A percentile compares a stretch with the other conserved stretches of the same genome.
Evolutionary conservation across 2,329 filamentous ascomycete genomes (phyloP).

Genomic region (Pseudogymnoascus sp.): DNA sequence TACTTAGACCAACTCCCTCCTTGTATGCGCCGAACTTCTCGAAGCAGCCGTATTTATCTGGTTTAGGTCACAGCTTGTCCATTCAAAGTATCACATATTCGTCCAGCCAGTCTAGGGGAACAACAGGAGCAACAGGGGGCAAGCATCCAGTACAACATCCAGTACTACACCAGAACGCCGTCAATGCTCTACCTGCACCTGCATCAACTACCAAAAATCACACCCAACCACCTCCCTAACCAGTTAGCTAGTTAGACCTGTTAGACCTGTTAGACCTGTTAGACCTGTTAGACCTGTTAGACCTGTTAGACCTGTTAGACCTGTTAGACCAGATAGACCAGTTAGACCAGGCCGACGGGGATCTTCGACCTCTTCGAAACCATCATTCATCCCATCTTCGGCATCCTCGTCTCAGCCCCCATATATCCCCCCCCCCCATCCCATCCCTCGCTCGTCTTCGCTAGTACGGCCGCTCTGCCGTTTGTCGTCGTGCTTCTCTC

Average conservation of each 20-base stretch:
- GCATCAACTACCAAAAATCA: background rate
- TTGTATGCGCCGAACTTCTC: constrained; percentile 5
- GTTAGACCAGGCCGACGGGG: background rate
- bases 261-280: background rate
- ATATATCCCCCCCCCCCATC: background rate
- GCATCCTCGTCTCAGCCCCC: constrained; percentile 6
- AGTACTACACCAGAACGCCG: background rate
- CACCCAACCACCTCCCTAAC: background rate
- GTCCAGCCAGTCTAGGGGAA: background rate
- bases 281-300: background rate
- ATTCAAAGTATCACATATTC: background rate
- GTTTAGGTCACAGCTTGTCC: background rate
- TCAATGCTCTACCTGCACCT: constrained; percentile 4
- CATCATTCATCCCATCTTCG: constrained; percentile 7
- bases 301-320: background rate
- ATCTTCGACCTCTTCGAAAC: constrained; percentile 3
- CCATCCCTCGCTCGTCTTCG: background rate
- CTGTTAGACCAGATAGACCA: background rate
- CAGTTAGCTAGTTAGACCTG: background rate
- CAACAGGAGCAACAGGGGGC: background rate
- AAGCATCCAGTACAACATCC: background rate
- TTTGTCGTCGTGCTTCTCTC: background rate
- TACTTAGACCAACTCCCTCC: background rate
- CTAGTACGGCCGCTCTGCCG: background rate
- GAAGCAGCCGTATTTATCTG: constrained; percentile 1